Base-by-base conservation (phyloP, 768 basidiomycete species). In the Amanita rubescens region DNA sequence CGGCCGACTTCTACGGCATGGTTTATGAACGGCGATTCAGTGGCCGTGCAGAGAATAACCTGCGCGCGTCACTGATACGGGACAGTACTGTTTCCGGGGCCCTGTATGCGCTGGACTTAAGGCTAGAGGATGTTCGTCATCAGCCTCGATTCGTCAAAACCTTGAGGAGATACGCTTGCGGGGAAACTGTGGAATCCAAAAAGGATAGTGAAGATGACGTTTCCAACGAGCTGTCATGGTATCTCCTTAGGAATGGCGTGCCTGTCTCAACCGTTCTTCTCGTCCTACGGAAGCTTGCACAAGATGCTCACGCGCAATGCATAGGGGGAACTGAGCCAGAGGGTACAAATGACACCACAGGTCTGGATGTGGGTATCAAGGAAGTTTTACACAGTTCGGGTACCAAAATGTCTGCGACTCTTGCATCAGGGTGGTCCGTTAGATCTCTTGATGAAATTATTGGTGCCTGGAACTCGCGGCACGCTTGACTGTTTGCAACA, bases 331-430 rank as follows among this genome's bases (percentile, higher is more conserved):
- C 78, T 6, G 70, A 74, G 1, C 82, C 85, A 0, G 76, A 76
- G 6, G 85, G 84, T 0, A 81, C 77, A 0, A 57, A 56, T 9
- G 67, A 78, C 57, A 59, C 61, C 15, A 58, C 51, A 15, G 58
- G 61, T 7, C 61, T 80, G 41, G 76, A 76, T 56, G 47, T 69
- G 53, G 78, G 76, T 8, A 92, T 98, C 57, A 85, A 82, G 60
- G 88, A 94, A 62, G 91, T 96, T 8, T 64, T 96, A 56, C 87
- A 92, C 62, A 80, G 83, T 0, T 88, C 94, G 0, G 94, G 94
- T 1, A 80, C 82, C 0, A 93, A 90, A 62, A 79, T 89, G 77
- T 82, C 81, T 19, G 82, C 82, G 5, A 75, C 79, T 10, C 65
- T 86, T 22, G 86, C 83, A 3, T 78, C 81, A 0, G 87, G 85